phyloP scores from a whole-genome alignment of 306 rosid genomes.

The Crataegus laevigata region DNA sequence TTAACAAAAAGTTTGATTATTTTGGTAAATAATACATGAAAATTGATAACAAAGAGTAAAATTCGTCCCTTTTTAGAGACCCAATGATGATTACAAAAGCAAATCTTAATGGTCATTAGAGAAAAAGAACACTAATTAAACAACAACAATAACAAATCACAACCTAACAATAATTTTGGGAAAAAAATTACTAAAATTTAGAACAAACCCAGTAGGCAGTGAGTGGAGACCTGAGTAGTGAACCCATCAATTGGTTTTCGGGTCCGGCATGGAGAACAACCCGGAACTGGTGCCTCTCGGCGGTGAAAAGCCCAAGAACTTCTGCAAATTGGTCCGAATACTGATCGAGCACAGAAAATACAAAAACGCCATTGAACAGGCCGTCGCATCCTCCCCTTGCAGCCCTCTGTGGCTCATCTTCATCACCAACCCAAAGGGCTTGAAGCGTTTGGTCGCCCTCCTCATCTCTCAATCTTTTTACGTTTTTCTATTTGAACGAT shows the following conservation, averaged over 20 bases:
- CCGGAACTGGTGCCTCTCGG: conserved; percentile 86
- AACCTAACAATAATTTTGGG: background rate
- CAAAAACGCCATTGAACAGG: conserved; percentile 93
- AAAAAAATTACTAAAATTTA: conserved; percentile 1
- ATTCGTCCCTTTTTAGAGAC: background rate
- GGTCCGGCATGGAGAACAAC: conserved; percentile 93
- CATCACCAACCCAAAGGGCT: conserved; percentile 75
- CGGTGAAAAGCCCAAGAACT: conserved; percentile 89
- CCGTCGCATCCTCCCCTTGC: conserved; percentile 80
- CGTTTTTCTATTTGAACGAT: too few species aligned
- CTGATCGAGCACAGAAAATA: conserved; percentile 95
- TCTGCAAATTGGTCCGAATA: conserved; percentile 89
- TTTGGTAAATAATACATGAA: background rate
- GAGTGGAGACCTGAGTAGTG: background rate
- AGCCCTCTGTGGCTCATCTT: conserved; percentile 97
- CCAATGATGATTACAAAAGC: background rate
- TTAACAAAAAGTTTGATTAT: background rate
- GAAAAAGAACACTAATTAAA: background rate
- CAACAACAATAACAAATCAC: conserved; percentile 12
- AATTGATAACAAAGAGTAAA: background rate
- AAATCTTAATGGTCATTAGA: background rate
- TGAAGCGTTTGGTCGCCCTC: too few species aligned
- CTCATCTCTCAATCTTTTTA: too few species aligned
- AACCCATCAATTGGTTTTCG: conserved; percentile 67
- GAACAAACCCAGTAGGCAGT: background rate